Base-by-base conservation (phyloP, 139 green algal genomes). In the Chlamydomonas sphaeroides region DNA sequence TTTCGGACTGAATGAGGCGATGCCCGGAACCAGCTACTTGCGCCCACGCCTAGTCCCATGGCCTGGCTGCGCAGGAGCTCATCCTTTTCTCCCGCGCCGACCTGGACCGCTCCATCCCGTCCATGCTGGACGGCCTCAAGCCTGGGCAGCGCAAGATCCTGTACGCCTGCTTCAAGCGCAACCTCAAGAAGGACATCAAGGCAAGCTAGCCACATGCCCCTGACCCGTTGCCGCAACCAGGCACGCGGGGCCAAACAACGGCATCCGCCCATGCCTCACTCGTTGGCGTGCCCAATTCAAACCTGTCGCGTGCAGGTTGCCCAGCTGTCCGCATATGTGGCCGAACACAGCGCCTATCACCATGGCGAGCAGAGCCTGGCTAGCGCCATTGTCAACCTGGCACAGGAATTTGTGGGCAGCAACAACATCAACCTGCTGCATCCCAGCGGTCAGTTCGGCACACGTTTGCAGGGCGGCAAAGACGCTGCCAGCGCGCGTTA, bases 371-470 rank as follows among this genome's bases (percentile, higher is more conserved):
- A 90, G 15, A 95, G 87, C 73, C 85, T 99, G 83, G 78, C 89
- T 53, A 80, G 69, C 63, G 98, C 97, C 72, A 86, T 85, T 28
- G 67, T 89, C 30, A 84, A 84, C 73, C 36, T 89, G 80, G 85
- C 85, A 88, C 87, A 99, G 89, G 92, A 98, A 89, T 99, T 98
- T 86, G 94, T 98, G 66, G 97, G 97, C 63, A 94, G 83, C 90
- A 99, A 99, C 93, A 99, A 99, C 92, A 89, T 99, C 88, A 99
- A 99, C 91, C 89, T 98, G 86, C 93, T 99, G 49, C 76, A 88
- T 75, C 90, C 90, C 36, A 88, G 88, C 83, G 94, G 95, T 39
- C 95, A 98, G 84, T 98, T 98, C 75, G 96, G 96, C 68, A 98
- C 95, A 42, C 89, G 96, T 33, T 88, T 98, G 75, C 92, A 96